A percentile compares a stretch with the other conserved stretches of the same genome.
These are phyloP conservation scores for Amanita brunnescens DNA, from an alignment of 768 basidiomycete species.

Conservation along the genomic window DNA sequence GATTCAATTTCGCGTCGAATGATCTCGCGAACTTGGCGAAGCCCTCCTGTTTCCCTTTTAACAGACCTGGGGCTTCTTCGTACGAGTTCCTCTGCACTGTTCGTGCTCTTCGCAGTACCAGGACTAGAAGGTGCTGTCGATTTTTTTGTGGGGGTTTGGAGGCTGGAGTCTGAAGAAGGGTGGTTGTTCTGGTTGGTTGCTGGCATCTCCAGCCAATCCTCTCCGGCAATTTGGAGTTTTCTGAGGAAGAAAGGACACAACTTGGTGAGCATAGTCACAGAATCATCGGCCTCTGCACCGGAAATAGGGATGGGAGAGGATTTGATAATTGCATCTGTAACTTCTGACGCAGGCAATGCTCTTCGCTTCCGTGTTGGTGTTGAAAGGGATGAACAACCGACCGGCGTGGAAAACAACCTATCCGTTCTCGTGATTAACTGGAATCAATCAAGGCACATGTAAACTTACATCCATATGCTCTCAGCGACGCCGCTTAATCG, in stretches of 20 bases:
- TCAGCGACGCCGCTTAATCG: slow-evolving; percentile 78
- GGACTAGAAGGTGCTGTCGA: slow-evolving; percentile 37
- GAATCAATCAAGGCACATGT: slow-evolving; percentile 1
- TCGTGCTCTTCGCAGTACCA: slow-evolving; percentile 34
- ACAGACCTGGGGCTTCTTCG: slow-evolving; percentile 68
- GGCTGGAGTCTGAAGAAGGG: slow-evolving; percentile 14
- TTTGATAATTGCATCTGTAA: slow-evolving; percentile 62
- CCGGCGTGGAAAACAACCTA: slow-evolving; percentile 69
- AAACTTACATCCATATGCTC: slow-evolving; percentile 78
- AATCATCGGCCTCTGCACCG: slow-evolving; percentile 67
- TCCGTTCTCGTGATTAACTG: background rate
- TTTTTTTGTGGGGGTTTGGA: slow-evolving; percentile 31
- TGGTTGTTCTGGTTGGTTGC: slow-evolving; percentile 24
- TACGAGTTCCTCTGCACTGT: slow-evolving; percentile 51
- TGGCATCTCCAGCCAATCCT: slow-evolving; percentile 57
- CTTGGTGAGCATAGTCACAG: slow-evolving; percentile 51
- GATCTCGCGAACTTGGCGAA: slow-evolving; percentile 75
- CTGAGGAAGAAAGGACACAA: slow-evolving; percentile 79
- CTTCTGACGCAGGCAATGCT: slow-evolving; percentile 58
- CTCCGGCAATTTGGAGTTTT: slow-evolving; percentile 49
- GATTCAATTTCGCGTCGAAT: slow-evolving; percentile 72
- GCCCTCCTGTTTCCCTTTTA: slow-evolving; percentile 60
- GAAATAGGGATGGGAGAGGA: slow-evolving; percentile 79
- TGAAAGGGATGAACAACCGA: slow-evolving; percentile 29
- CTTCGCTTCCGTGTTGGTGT: slow-evolving; percentile 64